Conservation (phyloP, 352 stramenopile species). For the Phytophthora megakarya region DNA sequence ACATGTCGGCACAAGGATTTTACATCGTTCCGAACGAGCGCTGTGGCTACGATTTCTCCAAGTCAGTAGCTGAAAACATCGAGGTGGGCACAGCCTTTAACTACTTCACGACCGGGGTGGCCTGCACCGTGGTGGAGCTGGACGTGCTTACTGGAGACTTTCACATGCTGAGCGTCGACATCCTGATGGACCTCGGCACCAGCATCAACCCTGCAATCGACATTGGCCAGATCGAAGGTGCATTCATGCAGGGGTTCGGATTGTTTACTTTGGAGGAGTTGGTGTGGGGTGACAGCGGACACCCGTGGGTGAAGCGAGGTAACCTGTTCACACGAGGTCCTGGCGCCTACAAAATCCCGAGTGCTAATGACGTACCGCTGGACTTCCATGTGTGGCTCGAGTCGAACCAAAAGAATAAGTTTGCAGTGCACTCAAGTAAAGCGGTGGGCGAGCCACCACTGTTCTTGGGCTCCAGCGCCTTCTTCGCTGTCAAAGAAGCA, state of each 20-base stretch:
- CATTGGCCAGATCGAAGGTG: constrained; percentile 98
- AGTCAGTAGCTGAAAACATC: constrained; percentile 89
- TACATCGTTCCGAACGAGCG: constrained; percentile 92
- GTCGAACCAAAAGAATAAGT: constrained; percentile 92
- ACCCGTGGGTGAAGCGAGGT: constrained; percentile 93
- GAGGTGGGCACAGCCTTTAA: constrained; percentile 92
- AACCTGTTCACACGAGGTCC: constrained; percentile 94
- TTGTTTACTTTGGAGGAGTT: constrained; percentile 95
- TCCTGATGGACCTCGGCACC: constrained; percentile 92
- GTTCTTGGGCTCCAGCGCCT: constrained; percentile 93
- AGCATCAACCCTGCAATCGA: constrained; percentile 98
- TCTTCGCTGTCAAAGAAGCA: constrained; percentile 97
- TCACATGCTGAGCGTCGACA: constrained; percentile 78
- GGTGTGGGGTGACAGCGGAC: constrained; percentile 93
- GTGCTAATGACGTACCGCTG: constrained; percentile 95
- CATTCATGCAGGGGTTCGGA: constrained; percentile 96
- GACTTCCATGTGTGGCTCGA: constrained; percentile 95
- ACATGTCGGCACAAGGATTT: constrained; percentile 96
- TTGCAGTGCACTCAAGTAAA: constrained; percentile 96
- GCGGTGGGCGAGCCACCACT: constrained; percentile 96
- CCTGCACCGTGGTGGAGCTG: constrained; percentile 93
- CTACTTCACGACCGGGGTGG: constrained; percentile 96
- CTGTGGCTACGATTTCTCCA: constrained; percentile 94
- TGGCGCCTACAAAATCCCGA: constrained; percentile 97
- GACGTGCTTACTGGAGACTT: constrained; percentile 96